Evolutionary conservation across 2,329 filamentous ascomycete genomes (phyloP), one percentile per base, ranked within the genome.

Genomic region (Paraphaeosphaeria sporulosa): DNA sequence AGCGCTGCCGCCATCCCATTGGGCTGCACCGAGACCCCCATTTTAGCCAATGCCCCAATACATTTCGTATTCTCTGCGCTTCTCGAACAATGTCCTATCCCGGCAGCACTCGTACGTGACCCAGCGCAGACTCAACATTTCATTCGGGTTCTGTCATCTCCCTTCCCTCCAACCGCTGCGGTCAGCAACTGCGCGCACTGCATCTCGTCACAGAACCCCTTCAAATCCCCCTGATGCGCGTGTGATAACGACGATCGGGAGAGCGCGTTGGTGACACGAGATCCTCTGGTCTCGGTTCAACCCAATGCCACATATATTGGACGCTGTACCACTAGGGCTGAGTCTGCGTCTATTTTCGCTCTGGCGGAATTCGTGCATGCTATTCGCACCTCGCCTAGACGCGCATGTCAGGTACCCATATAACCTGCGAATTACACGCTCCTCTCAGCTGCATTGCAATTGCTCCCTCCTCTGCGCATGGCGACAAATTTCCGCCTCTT

Each of bases 21-120:
- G 51, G 51, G 1, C 51, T 30, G 40, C 27, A 34, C 19, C 2
- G 7, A 38, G 34, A 34, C 21, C 51, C 23, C 63, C 57, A 52
- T 40, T 53, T 58, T 62, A 58, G 60, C 51, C 51, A 55, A 50
- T 56, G 21, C 52, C 38, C 62, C 63, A 66, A 64, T 64, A 59
- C 62, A 60, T 36, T 51, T 56, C 48, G 61, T 56, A 36, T 48
- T 49, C 54, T 50, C n/a, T 40, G 38, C 38, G 38, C 38, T n/a
- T 40, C 38, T n/a, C 36, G 10, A 27, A 32, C n/a, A 32, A 25
- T 40, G 10, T 23, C 43, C 36, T 25, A 47, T 47, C 38, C 40
- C 40, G 40, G 23, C 7, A 23, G 7, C 9, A 15, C 42, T 19
- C 13, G 27, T 38, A 15, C 43, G 27, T 43, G 3, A 43, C 19